Evolutionary conservation across 2,329 filamentous ascomycete species (phyloP).

Genomic region (Ilyonectria sp.): DNA sequence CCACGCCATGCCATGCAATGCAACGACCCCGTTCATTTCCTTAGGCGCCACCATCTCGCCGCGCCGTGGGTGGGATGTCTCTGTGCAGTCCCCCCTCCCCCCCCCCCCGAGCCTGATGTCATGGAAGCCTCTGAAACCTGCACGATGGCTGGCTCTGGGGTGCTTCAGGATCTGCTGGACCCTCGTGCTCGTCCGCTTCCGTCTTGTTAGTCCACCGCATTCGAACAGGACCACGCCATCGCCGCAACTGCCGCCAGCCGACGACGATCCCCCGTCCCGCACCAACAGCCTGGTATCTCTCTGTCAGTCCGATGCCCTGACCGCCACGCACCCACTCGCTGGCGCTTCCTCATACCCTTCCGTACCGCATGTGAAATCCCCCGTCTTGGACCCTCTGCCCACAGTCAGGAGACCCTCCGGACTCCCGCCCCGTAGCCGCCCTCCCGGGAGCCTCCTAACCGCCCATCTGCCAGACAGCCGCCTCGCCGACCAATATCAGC

Average conservation of each 20-base stretch:
- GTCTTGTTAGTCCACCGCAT: constrained; percentile 4
- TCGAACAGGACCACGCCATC: constrained; percentile 12
- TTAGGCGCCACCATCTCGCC: constrained; percentile 28
- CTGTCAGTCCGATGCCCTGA: background rate
- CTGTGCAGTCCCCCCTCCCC: background rate
- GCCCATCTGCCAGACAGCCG: constrained; percentile 60
- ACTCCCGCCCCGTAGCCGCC: constrained; percentile 42
- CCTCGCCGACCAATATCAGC: constrained; percentile 67
- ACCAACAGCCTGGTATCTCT: background rate
- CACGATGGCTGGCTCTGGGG: constrained; percentile 46
- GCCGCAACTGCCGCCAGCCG: background rate
- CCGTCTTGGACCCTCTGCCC: constrained; percentile 23
- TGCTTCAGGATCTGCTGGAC: constrained; percentile 20
- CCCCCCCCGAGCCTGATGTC: constrained; percentile 23
- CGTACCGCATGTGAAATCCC: constrained; percentile 30
- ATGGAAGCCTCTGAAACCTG: constrained; percentile 35
- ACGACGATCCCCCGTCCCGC: background rate
- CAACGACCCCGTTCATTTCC: constrained; percentile 48
- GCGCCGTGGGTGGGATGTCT: background rate
- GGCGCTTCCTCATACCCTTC: constrained; percentile 46
- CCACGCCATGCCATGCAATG: constrained; percentile 40
- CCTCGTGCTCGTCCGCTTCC: constrained; percentile 8
- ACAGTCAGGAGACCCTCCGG: constrained; percentile 18
- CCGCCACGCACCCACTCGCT: constrained; percentile 20
- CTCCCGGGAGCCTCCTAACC: constrained; percentile 39